phyloP scores from a whole-genome alignment of 805 yeast species.

The Suhomyces sp. region DNA sequence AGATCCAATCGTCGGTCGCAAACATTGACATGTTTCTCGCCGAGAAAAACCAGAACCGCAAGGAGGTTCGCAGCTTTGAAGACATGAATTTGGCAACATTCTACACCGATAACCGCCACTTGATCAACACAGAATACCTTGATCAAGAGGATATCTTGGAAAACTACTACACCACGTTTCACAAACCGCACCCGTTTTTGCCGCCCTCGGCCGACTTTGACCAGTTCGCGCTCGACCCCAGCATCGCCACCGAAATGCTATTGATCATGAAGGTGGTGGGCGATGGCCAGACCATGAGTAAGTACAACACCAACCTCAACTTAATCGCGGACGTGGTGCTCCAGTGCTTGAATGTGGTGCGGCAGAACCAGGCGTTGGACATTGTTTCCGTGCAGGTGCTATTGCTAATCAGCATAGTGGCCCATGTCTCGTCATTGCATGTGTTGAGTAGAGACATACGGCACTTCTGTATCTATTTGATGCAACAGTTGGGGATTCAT shows the following conservation, averaged over 20 bases:
- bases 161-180: slow-evolving; percentile 37
- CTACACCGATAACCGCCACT: slow-evolving; percentile 12
- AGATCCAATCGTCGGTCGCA: slow-evolving; percentile 5
- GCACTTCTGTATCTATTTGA: slow-evolving; percentile 39
- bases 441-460: slow-evolving; percentile 43
- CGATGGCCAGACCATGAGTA: slow-evolving; percentile 41
- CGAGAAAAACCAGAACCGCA: background rate
- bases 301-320: slow-evolving; percentile 12
- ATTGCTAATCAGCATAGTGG: slow-evolving; percentile 38
- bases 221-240: slow-evolving; percentile 29
- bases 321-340: slow-evolving; percentile 15
- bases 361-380: slow-evolving; percentile 26
- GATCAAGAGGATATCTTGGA: slow-evolving; percentile 9
- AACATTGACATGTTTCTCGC: slow-evolving; percentile 4
- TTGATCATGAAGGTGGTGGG: slow-evolving; percentile 48
- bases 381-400: slow-evolving; percentile 43
- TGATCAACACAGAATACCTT: slow-evolving; percentile 17
- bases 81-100: slow-evolving; percentile 3
- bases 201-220: slow-evolving; percentile 38
- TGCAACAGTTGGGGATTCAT: slow-evolving; percentile 36
- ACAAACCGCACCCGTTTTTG: slow-evolving; percentile 46
- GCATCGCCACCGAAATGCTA: slow-evolving; percentile 40
- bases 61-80: slow-evolving; percentile 1
- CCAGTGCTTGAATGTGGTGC: slow-evolving; percentile 17
- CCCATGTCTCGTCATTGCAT: slow-evolving; percentile 53